Conservation (phyloP, 192 early-diverging fungal genomes). For the Haplosporangium gracile region DNA sequence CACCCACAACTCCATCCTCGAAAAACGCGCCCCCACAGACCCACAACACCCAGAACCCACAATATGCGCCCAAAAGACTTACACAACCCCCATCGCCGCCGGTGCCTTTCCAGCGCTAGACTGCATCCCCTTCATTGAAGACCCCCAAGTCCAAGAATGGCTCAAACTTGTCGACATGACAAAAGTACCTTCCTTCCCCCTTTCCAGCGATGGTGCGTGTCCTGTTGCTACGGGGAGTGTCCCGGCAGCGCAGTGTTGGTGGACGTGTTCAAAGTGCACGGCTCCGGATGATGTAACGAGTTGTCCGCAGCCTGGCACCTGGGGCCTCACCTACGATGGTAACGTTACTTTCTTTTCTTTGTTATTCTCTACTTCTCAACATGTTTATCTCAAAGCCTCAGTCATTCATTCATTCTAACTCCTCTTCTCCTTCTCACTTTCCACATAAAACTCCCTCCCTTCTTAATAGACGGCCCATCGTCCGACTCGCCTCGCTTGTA, state of each 20-base stretch:
- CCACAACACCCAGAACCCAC: background rate
- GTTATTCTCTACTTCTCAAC: conserved; percentile 47
- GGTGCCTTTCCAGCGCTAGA: conserved; percentile 36
- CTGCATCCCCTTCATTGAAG: conserved; percentile 29
- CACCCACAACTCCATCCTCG: conserved; percentile 1
- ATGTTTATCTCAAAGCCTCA: background rate
- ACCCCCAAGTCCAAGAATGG: conserved; percentile 59
- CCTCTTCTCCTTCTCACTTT: no score
- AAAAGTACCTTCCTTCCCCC: conserved; percentile 52
- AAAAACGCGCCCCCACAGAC: conserved; percentile 11
- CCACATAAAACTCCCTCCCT: background rate
- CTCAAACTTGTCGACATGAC: conserved; percentile 45
- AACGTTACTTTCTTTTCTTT: background rate
- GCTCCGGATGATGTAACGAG: conserved; percentile 28
- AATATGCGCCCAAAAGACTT: background rate
- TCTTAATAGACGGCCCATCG: conserved; percentile 62
- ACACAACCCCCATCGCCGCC: background rate
- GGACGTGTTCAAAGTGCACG: conserved; percentile 59
- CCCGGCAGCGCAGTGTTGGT: conserved; percentile 58
- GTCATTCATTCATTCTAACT: no score
- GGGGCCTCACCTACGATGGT: conserved; percentile 67
- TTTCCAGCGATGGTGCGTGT: conserved; percentile 40
- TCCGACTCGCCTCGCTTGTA: conserved; percentile 58
- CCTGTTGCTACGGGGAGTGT: conserved; percentile 18
- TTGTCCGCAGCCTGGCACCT: conserved; percentile 62